Evolutionary conservation across 305 asterid genomes (phyloP).

Genomic region (Solanum hybrid): DNA sequence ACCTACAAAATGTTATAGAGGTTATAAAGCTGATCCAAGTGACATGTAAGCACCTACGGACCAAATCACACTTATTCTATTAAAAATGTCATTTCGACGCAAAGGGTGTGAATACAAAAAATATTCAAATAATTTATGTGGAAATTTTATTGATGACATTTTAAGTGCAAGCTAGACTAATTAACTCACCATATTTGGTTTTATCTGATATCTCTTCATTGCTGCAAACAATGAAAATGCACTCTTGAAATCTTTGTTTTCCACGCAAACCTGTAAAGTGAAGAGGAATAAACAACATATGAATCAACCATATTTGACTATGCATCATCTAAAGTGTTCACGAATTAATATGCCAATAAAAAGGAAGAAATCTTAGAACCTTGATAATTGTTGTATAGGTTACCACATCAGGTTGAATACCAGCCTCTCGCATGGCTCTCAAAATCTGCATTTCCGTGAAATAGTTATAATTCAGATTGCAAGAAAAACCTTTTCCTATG

Average conservation of each 20-base stretch:
- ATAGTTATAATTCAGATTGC: constrained; percentile 5
- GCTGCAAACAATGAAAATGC: constrained; percentile 63
- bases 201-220: constrained; percentile 69
- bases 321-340: constrained; percentile 8
- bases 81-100: neutral
- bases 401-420: constrained; percentile 83
- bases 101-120: neutral
- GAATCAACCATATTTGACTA: neutral
- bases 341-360: neutral
- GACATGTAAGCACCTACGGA: neutral
- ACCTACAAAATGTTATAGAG: constrained; percentile 37
- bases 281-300: constrained; percentile 15
- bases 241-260: constrained; percentile 43
- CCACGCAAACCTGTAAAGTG: constrained; percentile 68
- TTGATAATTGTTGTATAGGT: constrained; percentile 87
- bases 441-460: constrained; percentile 56
- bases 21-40: neutral
- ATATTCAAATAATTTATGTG: neutral
- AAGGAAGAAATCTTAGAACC: constrained; percentile 28
- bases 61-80: neutral
- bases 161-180: neutral
- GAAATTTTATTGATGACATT: neutral
- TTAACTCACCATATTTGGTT: constrained; percentile 68
- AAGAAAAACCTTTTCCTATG: neutral
- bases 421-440: constrained; percentile 69